Evolutionary conservation across 768 basidiomycete species (phyloP).

Genomic region (Russula compacta): DNA sequence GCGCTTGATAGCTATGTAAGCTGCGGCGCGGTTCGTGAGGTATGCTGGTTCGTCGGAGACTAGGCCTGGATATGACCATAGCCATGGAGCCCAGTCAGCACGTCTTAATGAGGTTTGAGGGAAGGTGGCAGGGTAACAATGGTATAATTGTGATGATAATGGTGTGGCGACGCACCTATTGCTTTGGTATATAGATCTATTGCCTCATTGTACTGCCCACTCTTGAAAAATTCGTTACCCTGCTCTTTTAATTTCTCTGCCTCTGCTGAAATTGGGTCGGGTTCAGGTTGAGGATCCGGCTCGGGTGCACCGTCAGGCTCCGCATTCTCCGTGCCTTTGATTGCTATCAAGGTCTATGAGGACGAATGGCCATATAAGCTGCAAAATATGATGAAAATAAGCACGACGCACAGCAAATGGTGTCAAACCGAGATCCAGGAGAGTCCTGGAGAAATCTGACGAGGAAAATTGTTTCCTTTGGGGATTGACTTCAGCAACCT

Average conservation of each 20-base stretch:
- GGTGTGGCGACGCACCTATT: constrained; percentile 38
- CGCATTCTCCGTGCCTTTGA: neutral
- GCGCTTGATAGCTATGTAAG: constrained; percentile 72
- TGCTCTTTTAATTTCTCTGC: constrained; percentile 64
- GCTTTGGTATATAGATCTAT: constrained; percentile 67
- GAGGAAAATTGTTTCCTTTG: constrained; percentile 67
- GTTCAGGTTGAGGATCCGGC: constrained; percentile 1
- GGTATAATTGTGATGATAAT: neutral
- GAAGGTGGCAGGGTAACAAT: neutral
- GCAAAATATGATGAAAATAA: neutral
- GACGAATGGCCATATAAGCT: neutral
- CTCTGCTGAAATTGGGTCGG: constrained; percentile 28
- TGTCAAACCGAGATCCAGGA: constrained; percentile 80
- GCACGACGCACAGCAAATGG: constrained; percentile 68
- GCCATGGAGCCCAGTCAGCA: neutral
- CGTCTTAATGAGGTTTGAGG: neutral
- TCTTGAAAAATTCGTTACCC: constrained; percentile 70
- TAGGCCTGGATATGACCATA: constrained; percentile 19
- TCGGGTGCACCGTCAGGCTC: neutral
- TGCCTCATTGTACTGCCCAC: constrained; percentile 54
- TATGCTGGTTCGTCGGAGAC: constrained; percentile 55
- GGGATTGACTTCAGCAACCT: neutral
- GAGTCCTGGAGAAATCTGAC: constrained; percentile 67
- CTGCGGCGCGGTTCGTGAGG: constrained; percentile 79
- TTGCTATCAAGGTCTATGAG: constrained; percentile 12